phyloP scores from a whole-genome alignment of 805 yeast species.

The Sungouiella thailandica region DNA sequence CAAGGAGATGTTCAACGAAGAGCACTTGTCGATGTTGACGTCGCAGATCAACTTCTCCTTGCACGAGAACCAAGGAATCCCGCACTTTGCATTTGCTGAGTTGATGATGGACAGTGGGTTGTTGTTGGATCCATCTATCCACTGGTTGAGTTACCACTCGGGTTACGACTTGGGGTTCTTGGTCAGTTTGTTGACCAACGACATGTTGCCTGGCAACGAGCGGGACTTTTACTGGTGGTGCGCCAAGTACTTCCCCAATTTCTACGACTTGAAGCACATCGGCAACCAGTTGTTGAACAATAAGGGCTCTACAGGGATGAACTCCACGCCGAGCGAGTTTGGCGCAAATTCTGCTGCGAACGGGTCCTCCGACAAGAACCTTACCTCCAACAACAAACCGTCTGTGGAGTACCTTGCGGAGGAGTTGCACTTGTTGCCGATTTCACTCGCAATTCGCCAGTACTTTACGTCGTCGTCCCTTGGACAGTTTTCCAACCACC shows the following conservation, averaged over 20 bases:
- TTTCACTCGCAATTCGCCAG: constrained; percentile 45
- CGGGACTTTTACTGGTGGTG: constrained; percentile 73
- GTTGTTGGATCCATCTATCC: constrained; percentile 61
- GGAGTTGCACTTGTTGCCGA: constrained; percentile 58
- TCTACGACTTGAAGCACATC: constrained; percentile 71
- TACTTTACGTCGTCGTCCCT: constrained; percentile 22
- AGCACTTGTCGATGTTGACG: constrained; percentile 74
- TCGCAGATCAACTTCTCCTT: constrained; percentile 74
- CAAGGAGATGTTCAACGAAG: constrained; percentile 81
- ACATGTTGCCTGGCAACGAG: constrained; percentile 73
- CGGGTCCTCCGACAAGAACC: constrained; percentile 7
- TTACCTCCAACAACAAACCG: constrained; percentile 27
- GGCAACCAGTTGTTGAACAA: constrained; percentile 32
- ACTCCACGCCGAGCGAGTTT: constrained; percentile 16
- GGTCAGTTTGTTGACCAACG: constrained; percentile 68
- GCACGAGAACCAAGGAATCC: constrained; percentile 74
- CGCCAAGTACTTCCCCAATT: constrained; percentile 68
- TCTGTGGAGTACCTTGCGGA: constrained; percentile 64
- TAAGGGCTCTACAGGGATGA: constrained; percentile 14
- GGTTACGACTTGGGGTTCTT: constrained; percentile 95
- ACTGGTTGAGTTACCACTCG: constrained; percentile 89
- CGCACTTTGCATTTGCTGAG: constrained; percentile 76
- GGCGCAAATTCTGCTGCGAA: constrained; percentile 8
- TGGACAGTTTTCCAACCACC: constrained; percentile 18
- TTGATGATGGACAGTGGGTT: constrained; percentile 81